phyloP scores from a whole-genome alignment of 2,329 filamentous ascomycete genomes.

The Neofusicoccum sp. region DNA sequence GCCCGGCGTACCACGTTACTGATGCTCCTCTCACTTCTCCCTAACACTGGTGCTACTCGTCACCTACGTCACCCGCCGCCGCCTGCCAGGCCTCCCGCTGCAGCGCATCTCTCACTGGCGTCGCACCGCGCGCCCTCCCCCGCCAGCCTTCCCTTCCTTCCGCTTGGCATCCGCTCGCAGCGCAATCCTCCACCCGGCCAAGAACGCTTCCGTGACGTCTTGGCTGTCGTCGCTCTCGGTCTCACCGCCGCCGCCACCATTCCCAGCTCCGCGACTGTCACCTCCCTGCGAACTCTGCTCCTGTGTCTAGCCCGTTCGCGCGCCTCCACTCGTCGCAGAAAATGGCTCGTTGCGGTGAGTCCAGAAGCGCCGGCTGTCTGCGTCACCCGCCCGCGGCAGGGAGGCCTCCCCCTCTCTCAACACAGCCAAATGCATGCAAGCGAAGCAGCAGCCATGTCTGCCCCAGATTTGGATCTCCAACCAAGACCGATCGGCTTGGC shows the following conservation, averaged over 20 bases:
- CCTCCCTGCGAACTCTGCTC: not conserved
- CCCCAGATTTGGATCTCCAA: constrained; percentile 19
- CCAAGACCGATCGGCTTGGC: constrained; percentile 13
- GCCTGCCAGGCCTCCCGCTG: constrained; percentile 3
- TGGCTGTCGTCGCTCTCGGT: constrained; percentile 2
- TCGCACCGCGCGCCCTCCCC: not conserved
- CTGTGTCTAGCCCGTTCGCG: not conserved
- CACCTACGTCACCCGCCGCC: not conserved
- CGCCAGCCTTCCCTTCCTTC: not conserved
- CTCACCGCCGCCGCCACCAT: not conserved
- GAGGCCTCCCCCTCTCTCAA: not conserved
- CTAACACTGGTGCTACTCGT: not conserved
- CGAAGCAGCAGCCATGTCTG: not conserved
- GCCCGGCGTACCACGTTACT: not conserved
- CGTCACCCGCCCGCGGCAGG: not conserved
- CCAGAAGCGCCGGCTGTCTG: not conserved
- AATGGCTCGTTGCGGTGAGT: not conserved
- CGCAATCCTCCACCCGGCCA: not conserved
- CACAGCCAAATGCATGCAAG: not conserved
- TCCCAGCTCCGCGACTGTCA: not conserved
- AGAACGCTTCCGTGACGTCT: not conserved
- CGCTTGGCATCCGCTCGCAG: constrained; percentile 1
- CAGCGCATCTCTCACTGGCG: not conserved
- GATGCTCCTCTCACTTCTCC: not conserved
- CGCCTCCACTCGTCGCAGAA: not conserved